Evolutionary conservation across 371 early-diverging fungal species (phyloP), one percentile per base, ranked within the genome.

Genomic region (Apophysomyces variabilis): DNA sequence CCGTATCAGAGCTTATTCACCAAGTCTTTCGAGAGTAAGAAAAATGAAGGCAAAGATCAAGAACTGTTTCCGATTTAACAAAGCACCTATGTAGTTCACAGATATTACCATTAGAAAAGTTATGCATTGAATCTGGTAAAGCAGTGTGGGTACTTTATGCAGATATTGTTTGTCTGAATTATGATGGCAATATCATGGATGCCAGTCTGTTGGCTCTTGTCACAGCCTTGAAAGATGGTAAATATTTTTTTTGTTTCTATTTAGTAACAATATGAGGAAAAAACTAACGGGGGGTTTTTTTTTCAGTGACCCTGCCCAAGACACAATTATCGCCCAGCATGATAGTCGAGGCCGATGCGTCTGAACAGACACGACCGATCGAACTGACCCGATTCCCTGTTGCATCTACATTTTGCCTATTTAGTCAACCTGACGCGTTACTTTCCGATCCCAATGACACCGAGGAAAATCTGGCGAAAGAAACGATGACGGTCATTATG

Each of bases 151-250:
- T 89, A 41, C 76, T 98, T 21, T 92, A 93, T 67, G 90, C 91
- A 4, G 98, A 98, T 75, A 88, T 96, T 36, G 89, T 94, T 13
- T 96, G 95, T 65, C 68, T 98, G 37, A 90, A 92, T 66, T 92
- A 95, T 67, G 97, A 94, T 71, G 98, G 98, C 16, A 94, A 93
- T 70, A 86, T 94, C 1, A 61, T 95, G 57, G 98, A 98, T 70
- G 96, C 96, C 0, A 89, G 93, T 36, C 58, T 97, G n/a, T 65
- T 91, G 11, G 91, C 95, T 7, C 74, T 95, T 35, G 72, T 86
- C 12, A 82, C 88, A 7, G 95, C 96, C 0, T 82, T 97, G 37
- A 70, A 75, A 57, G 80, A 90, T 66, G 76, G 93, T 93, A 84
- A 73, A 71, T 69, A 32, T 8, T n/a, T 44, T 21, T n/a, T 37